These are phyloP conservation scores for Xenosphaeropsis pyriputrescens DNA, from an alignment of 2,329 filamentous ascomycete species.

Conservation along the genomic window DNA sequence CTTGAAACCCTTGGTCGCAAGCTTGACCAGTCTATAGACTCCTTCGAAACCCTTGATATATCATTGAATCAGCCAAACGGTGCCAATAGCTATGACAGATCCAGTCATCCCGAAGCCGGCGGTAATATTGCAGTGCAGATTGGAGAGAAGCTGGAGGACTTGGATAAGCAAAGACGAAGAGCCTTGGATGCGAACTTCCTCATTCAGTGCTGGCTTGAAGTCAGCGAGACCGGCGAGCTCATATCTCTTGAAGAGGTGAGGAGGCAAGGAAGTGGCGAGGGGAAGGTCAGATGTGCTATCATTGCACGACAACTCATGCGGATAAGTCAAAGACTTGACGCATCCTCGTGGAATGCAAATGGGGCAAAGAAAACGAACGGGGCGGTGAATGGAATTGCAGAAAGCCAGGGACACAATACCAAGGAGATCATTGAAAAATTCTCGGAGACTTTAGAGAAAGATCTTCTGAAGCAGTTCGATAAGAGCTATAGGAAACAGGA, in stretches of 20 bases:
- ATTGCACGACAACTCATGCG: constrained; percentile 88
- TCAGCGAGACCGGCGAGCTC: constrained; percentile 78
- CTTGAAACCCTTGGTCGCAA: constrained; percentile 77
- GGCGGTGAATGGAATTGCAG: constrained; percentile 22
- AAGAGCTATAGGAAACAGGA: constrained; percentile 91
- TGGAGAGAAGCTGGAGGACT: constrained; percentile 81
- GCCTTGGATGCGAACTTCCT: constrained; percentile 90
- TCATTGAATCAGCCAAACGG: constrained; percentile 52
- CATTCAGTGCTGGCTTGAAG: constrained; percentile 93
- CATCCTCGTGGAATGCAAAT: constrained; percentile 56
- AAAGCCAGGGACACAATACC: constrained; percentile 42
- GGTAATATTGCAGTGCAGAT: constrained; percentile 92
- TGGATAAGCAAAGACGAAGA: constrained; percentile 80
- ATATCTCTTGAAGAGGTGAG: constrained; percentile 80
- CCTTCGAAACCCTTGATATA: constrained; percentile 80
- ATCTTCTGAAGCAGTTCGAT: constrained; percentile 90
- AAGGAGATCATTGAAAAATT: constrained; percentile 93
- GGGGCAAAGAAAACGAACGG: constrained; percentile 35
- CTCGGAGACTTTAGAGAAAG: constrained; percentile 87
- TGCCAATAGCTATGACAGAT: constrained; percentile 30
- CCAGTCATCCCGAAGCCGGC: constrained; percentile 38
- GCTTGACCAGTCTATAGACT: constrained; percentile 80
- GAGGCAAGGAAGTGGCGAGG: constrained; percentile 70
- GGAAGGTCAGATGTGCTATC: constrained; percentile 85
- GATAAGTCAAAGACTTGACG: constrained; percentile 84